These are phyloP conservation scores for Erigeron canadensis DNA, from an alignment of 129 eudicot species.

Conservation along the genomic window DNA sequence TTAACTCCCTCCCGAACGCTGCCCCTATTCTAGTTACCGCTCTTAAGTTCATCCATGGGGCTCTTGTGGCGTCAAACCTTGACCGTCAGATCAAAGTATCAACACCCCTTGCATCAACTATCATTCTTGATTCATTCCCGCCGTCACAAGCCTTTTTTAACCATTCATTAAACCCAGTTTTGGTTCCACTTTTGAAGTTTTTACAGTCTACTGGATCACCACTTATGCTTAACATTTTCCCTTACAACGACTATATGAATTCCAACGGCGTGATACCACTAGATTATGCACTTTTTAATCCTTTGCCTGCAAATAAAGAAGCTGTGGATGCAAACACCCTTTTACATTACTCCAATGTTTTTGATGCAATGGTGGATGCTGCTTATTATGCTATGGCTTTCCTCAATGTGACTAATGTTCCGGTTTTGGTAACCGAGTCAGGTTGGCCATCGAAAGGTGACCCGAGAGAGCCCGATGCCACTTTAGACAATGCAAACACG, in stretches of 20 bases:
- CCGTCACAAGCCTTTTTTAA: conserved; percentile 93
- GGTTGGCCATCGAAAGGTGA: conserved; percentile 97
- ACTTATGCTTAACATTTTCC: conserved; percentile 74
- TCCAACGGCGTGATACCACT: conserved; percentile 83
- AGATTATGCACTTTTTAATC: conserved; percentile 82
- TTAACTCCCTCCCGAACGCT: conserved; percentile 63
- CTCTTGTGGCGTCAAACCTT: conserved; percentile 77
- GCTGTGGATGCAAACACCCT: conserved; percentile 86
- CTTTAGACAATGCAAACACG: conserved; percentile 77
- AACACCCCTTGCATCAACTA: conserved; percentile 70
- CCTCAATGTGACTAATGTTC: conserved; percentile 70
- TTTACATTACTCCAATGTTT: conserved; percentile 74
- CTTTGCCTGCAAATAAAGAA: conserved; percentile 84
- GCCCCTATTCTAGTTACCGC: conserved; percentile 67
- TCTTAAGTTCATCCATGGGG: conserved; percentile 71
- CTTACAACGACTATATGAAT: conserved; percentile 77
- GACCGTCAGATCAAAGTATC: conserved; percentile 78
- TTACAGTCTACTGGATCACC: conserved; percentile 68
- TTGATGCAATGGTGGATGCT: conserved; percentile 92
- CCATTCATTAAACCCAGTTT: conserved; percentile 58
- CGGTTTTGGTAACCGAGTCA: conserved; percentile 77
- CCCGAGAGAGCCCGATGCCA: conserved; percentile 80
- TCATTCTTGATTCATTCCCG: conserved; percentile 85
- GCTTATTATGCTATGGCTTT: conserved; percentile 85
- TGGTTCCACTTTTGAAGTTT: conserved; percentile 65